phyloP scores from a whole-genome alignment of 108 stramenopile genomes.

The Nitzschia sp. region DNA sequence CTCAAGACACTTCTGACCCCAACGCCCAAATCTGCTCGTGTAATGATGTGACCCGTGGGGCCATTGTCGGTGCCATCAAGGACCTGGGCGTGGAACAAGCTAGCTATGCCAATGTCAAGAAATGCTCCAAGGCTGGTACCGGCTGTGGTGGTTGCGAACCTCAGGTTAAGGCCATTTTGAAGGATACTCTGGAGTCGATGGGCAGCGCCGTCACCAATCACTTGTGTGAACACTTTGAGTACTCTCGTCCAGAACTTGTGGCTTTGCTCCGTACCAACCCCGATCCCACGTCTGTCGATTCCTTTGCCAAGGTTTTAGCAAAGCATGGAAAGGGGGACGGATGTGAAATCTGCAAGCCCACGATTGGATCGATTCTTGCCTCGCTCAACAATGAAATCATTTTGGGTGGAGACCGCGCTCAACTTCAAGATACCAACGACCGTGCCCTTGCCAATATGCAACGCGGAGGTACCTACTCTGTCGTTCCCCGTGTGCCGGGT shows the following conservation, averaged over 20 bases:
- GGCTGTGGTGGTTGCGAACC: constrained; percentile 95
- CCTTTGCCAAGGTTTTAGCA: constrained; percentile 84
- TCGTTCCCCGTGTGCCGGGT: constrained; percentile 91
- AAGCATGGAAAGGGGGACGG: constrained; percentile 87
- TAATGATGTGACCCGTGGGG: constrained; percentile 88
- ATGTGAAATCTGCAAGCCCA: constrained; percentile 92
- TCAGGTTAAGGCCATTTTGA: constrained; percentile 78
- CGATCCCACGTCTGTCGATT: constrained; percentile 66
- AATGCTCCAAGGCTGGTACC: constrained; percentile 86
- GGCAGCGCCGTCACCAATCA: constrained; percentile 84
- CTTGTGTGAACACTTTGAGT: constrained; percentile 90
- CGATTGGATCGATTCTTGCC: constrained; percentile 85
- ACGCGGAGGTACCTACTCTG: constrained; percentile 92
- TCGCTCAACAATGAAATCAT: constrained; percentile 83
- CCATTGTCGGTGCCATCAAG: constrained; percentile 63
- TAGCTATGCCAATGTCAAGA: constrained; percentile 73
- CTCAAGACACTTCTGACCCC: constrained; percentile 61
- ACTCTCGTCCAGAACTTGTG: constrained; percentile 89
- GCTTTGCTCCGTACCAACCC: constrained; percentile 75
- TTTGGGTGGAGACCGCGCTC: constrained; percentile 71
- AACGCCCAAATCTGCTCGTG: constrained; percentile 89
- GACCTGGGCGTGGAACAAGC: constrained; percentile 82
- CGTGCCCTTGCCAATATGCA: constrained; percentile 94
- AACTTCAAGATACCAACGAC: constrained; percentile 93
- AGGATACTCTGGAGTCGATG: constrained; percentile 72